A percentile compares a stretch with the other conserved stretches of the same genome.
These are phyloP conservation scores for Malus hybrid DNA, from an alignment of 331 rosid genomes.

Conservation along the genomic window DNA sequence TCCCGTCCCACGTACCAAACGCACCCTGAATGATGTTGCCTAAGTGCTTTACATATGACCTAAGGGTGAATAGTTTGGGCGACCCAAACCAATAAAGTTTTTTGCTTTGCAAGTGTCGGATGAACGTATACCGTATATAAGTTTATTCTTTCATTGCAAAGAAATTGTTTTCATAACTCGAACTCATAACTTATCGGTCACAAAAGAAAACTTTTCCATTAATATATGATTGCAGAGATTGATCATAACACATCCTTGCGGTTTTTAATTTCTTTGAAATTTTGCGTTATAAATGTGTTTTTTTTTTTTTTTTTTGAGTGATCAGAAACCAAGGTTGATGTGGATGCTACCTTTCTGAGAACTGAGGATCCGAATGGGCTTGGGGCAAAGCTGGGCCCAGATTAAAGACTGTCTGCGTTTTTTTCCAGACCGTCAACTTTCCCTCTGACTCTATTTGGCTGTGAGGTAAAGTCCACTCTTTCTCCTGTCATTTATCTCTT, in stretches of 20 bases:
- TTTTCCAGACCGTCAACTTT: constrained; percentile 24
- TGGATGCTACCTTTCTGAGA: constrained; percentile 11
- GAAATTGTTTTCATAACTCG: no score
- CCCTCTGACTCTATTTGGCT: constrained; percentile 31
- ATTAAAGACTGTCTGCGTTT: constrained; percentile 28
- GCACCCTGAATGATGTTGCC: no score
- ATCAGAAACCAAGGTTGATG: constrained; percentile 5
- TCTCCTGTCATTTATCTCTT: constrained; percentile 2
- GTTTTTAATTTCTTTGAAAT: not conserved
- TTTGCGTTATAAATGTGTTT: not conserved
- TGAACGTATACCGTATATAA: no score
- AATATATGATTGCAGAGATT: no score
- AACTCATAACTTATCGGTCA: no score
- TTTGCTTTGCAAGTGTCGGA: not conserved
- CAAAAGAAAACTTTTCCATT: no score
- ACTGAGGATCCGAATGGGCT: constrained; percentile 6
- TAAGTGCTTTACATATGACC: no score
- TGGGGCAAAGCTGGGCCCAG: constrained; percentile 21
- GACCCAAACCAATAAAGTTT: not conserved
- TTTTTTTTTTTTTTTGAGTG: not conserved
- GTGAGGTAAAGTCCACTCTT: constrained; percentile 33
- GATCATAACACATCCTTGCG: not conserved
- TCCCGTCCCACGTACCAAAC: no score
- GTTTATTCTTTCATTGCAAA: no score
- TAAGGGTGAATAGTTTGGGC: no score